A percentile compares a stretch with the other conserved stretches of the same genome.
Conservation (phyloP, 2,329 filamentous ascomycete species). For the Epichloe baconii region DNA sequence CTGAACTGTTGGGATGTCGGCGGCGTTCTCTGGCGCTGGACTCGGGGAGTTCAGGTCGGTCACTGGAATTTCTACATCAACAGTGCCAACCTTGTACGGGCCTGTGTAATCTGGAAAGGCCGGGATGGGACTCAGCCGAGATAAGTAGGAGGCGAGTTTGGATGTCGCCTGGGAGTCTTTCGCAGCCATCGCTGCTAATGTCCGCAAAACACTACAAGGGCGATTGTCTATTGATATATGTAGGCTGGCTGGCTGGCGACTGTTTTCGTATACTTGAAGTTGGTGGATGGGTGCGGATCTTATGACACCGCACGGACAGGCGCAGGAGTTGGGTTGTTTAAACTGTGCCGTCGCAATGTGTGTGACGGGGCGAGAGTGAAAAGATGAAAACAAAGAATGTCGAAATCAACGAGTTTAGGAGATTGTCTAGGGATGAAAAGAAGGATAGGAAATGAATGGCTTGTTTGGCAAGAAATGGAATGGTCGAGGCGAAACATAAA, state of each 20-base stretch:
- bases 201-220: background rate
- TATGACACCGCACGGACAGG: background rate
- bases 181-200: constrained; percentile 7
- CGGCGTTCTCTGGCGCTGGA: constrained; percentile 37
- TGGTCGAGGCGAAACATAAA: background rate
- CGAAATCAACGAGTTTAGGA: background rate
- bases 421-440: too few relatives aligned
- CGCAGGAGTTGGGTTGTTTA: background rate
- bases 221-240: background rate
- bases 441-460: too few relatives aligned
- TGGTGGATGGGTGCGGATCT: background rate
- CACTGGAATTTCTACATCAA: constrained; percentile 69
- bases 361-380: background rate
- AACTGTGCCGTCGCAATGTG: background rate
- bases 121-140: constrained; percentile 53
- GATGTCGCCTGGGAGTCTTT: constrained; percentile 13
- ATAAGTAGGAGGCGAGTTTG: constrained; percentile 35
- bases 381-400: background rate
- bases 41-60: constrained; percentile 42
- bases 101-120: constrained; percentile 64
- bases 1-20: constrained; percentile 56
- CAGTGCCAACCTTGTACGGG: constrained; percentile 63
- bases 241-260: too few relatives aligned
- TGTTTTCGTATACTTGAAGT: too few relatives aligned
- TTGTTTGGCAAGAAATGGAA: background rate